These are phyloP conservation scores for Monoraphidium neglectum DNA, from an alignment of 139 green algal genomes.

Conservation along the genomic window DNA sequence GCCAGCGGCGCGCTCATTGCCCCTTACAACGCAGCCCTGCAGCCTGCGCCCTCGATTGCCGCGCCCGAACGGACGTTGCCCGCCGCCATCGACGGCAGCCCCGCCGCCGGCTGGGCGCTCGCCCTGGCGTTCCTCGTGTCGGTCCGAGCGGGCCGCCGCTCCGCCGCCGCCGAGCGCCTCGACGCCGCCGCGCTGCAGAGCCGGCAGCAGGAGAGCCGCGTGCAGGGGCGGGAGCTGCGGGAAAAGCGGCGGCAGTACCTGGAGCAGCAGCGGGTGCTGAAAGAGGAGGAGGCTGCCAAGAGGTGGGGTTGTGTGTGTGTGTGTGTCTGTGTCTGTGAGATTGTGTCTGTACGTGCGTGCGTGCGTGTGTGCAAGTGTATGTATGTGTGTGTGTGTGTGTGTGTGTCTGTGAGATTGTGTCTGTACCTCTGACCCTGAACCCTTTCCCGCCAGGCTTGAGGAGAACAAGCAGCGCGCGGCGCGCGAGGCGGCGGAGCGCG, in stretches of 20 bases:
- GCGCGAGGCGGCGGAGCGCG: slow-evolving; percentile 13
- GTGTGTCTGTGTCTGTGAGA: too few species aligned
- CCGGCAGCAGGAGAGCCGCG: slow-evolving; percentile 17
- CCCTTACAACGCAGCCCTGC: neutral
- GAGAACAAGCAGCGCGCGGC: slow-evolving; percentile 25
- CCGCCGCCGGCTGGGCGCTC: slow-evolving; percentile 42
- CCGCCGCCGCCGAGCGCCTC: slow-evolving; percentile 35
- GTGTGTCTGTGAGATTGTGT: neutral
- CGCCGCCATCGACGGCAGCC: neutral
- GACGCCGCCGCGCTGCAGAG: slow-evolving; percentile 48
- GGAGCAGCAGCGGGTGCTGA: slow-evolving; percentile 33
- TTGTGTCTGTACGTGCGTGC: too few species aligned
- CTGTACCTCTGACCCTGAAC: neutral
- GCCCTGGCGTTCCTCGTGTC: slow-evolving; percentile 42
- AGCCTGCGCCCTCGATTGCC: slow-evolving; percentile 5
- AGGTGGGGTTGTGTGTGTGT: slow-evolving; percentile 21
- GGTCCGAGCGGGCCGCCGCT: slow-evolving; percentile 33
- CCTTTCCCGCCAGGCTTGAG: slow-evolving; percentile 14
- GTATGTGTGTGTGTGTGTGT: too few species aligned
- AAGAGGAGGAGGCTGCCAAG: slow-evolving; percentile 41
- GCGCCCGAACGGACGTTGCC: neutral
- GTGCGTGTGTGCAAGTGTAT: too few species aligned
- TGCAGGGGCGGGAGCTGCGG: slow-evolving; percentile 37
- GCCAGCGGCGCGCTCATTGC: neutral
- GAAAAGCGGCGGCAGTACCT: slow-evolving; percentile 36